Percentiles rank a stretch among this genome's conserved stretches.
These are phyloP conservation scores for Physaria fendleri DNA, from an alignment of 345 rosid species.

Conservation along the genomic window DNA sequence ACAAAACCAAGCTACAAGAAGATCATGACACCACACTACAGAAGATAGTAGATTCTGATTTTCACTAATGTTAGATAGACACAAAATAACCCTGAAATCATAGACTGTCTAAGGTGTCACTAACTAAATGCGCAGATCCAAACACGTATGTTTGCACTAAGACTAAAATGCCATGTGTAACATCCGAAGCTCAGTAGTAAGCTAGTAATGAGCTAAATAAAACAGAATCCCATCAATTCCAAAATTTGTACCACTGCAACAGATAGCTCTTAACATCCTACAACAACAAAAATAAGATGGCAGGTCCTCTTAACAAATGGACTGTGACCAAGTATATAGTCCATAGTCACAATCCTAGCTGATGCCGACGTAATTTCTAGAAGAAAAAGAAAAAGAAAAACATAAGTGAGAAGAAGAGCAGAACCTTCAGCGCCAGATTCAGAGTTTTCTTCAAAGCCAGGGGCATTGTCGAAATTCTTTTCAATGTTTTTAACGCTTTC, in stretches of 20 bases:
- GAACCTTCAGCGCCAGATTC: conserved; percentile 53
- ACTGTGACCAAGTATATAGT: neutral
- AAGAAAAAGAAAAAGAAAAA: neutral
- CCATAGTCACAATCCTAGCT: neutral
- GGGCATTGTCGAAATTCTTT: conserved; percentile 94
- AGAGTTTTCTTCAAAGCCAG: conserved; percentile 81
- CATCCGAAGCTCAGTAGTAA: conserved; percentile 3
- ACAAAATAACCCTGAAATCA: neutral
- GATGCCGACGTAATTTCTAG: neutral
- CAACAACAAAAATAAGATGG: neutral
- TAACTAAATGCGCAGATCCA: neutral
- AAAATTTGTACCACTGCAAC: conserved; percentile 4
- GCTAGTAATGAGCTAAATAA: neutral
- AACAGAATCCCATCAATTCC: neutral
- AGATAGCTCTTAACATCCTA: neutral
- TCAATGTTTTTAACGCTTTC: conserved; percentile 99
- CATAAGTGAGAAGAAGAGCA: neutral
- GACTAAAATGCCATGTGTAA: neutral
- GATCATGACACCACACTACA: neutral
- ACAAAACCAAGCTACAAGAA: conserved; percentile 3
- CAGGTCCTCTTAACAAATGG: neutral
- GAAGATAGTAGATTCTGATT: neutral
- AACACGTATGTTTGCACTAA: neutral
- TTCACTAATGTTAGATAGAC: neutral
- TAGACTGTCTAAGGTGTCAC: neutral